Evolutionary conservation across 208 protist genomes (phyloP), one percentile per base, ranked within the genome.

Genomic region (Herpetomonas tarakana): DNA sequence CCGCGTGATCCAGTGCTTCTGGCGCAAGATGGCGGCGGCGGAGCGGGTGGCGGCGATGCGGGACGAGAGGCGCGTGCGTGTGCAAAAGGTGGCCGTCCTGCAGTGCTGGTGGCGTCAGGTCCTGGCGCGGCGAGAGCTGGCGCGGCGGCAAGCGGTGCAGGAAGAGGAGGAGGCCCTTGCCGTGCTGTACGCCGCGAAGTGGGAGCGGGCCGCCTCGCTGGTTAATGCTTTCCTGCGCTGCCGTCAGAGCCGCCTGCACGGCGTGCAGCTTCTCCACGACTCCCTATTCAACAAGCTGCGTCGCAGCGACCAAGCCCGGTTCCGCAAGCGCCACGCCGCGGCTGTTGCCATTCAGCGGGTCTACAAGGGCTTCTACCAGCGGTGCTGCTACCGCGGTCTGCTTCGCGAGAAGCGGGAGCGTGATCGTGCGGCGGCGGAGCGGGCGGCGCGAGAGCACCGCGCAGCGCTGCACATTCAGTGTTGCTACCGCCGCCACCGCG

Each of bases 301-400:
- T 16, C 58, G 65, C 35, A 54, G 46, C 3, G 70, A 74, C 49
- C 68, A 69, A 19, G 74, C 62, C 11, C 75, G 74, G 22, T 91
- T 88, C 58, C 35, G 77, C 3, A 45, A 53, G 52, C 74, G 76
- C 1, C 46, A 78, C 58, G 28, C 29, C 22, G 83, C 89, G 1
- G 81, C 86, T 2, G 77, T 69, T 38, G 72, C 74, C 49, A 93
- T 95, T 35, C 89, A 95, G 58, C 74, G 78, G 4, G 26, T 75
- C 49, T 95, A 92, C 58, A 74, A 86, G 25, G 86, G 89, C 19
- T 61, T 90, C 75, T 89, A 89, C 75, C 83, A 89, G 59, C 77
- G 89, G 3, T 58, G 80, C 21, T 91, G 84, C 62, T 81, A 71
- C 35, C 74, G 80, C 25, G 74, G 78, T 3, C 44, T 95, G 41